phyloP scores from a whole-genome alignment of 768 basidiomycete genomes.

The Glaciozyma antarctica region DNA sequence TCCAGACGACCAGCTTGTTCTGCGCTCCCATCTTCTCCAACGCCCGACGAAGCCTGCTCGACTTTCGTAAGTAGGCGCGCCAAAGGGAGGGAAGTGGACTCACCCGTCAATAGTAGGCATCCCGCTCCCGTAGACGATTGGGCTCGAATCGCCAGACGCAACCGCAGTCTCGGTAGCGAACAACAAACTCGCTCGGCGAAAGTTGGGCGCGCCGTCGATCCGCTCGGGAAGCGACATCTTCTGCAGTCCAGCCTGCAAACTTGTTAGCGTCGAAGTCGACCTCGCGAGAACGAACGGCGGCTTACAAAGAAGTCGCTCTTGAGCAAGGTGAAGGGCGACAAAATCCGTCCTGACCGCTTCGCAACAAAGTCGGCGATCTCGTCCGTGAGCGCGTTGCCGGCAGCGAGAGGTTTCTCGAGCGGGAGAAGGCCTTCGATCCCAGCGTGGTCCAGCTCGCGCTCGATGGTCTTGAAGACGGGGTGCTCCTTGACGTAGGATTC shows the following conservation, averaged over 20 bases:
- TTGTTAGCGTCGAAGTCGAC: not conserved
- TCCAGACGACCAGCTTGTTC: slow-evolving; percentile 74
- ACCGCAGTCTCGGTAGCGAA: slow-evolving; percentile 8
- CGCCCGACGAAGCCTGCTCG: slow-evolving; percentile 60
- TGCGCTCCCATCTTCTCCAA: slow-evolving; percentile 65
- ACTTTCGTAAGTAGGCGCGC: not conserved
- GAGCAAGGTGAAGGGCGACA: slow-evolving; percentile 84
- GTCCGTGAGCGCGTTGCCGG: slow-evolving; percentile 47
- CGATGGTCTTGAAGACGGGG: slow-evolving; percentile 94
- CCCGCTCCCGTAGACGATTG: slow-evolving; percentile 50
- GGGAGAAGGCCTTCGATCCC: slow-evolving; percentile 71
- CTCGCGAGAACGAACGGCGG: not conserved
- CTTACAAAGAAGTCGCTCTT: slow-evolving; percentile 49
- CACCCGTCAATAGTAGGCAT: slow-evolving; percentile 93
- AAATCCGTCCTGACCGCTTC: slow-evolving; percentile 70
- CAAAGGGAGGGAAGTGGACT: slow-evolving; percentile 13
- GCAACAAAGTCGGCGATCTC: slow-evolving; percentile 80
- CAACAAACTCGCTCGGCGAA: slow-evolving; percentile 63
- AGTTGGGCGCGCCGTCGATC: slow-evolving; percentile 90
- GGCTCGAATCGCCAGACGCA: not conserved
- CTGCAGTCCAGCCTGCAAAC: slow-evolving; percentile 48
- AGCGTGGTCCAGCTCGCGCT: slow-evolving; percentile 76
- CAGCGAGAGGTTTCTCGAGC: slow-evolving; percentile 45
- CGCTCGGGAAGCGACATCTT: slow-evolving; percentile 96
- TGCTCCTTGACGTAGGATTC: slow-evolving; percentile 72